Evolutionary conservation across 805 yeast genomes (phyloP).

Genomic region (Ogataea angusta): DNA sequence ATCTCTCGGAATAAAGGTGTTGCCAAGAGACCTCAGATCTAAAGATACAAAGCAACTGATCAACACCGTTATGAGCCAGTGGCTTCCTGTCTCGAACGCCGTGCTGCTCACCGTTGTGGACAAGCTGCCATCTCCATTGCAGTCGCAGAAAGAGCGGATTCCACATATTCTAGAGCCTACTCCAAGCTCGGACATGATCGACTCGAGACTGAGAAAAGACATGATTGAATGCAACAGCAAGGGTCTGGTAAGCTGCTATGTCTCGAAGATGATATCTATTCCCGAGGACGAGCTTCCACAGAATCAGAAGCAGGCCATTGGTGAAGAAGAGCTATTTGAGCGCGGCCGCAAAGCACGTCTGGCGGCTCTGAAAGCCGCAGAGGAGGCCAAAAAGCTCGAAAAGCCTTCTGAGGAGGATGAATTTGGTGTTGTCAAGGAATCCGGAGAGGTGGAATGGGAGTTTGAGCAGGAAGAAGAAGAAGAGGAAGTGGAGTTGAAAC

Average conservation of each 20-base stretch:
- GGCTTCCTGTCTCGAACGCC: slow-evolving; percentile 92
- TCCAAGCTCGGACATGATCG: slow-evolving; percentile 48
- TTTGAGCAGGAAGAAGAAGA: slow-evolving; percentile 49
- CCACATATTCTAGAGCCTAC: slow-evolving; percentile 62
- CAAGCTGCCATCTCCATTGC: slow-evolving; percentile 76
- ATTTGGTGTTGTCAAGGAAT: slow-evolving; percentile 16
- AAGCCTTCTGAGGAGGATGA: slow-evolving; percentile 16
- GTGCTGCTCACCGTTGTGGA: slow-evolving; percentile 81
- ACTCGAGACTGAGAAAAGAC: slow-evolving; percentile 45
- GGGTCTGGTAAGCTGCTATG: slow-evolving; percentile 71
- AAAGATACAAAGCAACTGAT: slow-evolving; percentile 68
- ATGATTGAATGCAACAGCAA: slow-evolving; percentile 65
- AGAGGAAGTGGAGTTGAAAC: slow-evolving; percentile 38
- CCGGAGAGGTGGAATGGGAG: slow-evolving; percentile 34
- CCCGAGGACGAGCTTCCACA: slow-evolving; percentile 79
- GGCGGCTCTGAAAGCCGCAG: slow-evolving; percentile 67
- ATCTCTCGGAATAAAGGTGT: slow-evolving; percentile 63
- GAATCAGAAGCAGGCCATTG: slow-evolving; percentile 39
- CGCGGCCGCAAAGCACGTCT: slow-evolving; percentile 62
- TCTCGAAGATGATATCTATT: slow-evolving; percentile 84
- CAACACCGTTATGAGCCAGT: slow-evolving; percentile 74
- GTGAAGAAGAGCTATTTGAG: slow-evolving; percentile 59
- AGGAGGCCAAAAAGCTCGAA: slow-evolving; percentile 37
- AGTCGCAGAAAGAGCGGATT: slow-evolving; percentile 71
- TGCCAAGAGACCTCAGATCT: slow-evolving; percentile 74